These are phyloP conservation scores for Prunus yedoensis DNA, from an alignment of 331 rosid species.

Conservation along the genomic window DNA sequence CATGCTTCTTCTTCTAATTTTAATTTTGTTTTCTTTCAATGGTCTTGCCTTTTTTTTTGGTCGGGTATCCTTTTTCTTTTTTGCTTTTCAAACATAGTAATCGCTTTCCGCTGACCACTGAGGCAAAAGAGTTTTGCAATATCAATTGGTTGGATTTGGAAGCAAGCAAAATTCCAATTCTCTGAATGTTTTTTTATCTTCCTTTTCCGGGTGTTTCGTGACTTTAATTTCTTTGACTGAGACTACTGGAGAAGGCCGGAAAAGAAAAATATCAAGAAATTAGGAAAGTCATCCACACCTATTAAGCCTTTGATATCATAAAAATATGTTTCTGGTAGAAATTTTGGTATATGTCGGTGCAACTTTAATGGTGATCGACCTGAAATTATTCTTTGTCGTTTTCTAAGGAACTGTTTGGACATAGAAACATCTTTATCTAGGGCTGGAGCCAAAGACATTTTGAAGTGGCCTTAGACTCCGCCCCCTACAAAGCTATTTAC, in stretches of 20 bases:
- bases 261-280: constrained; percentile 11
- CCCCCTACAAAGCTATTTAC: too few relatives aligned
- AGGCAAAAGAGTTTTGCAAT: constrained; percentile 22
- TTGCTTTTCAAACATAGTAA: constrained; percentile 20
- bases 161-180: constrained; percentile 16
- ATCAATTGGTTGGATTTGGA: constrained; percentile 19
- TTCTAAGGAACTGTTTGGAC: neutral
- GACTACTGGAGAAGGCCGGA: constrained; percentile 9
- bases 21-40: too few relatives aligned
- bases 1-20: too few relatives aligned
- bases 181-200: neutral
- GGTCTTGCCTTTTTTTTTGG: neutral
- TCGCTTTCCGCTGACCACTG: constrained; percentile 8
- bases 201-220: neutral
- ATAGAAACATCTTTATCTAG: too few relatives aligned
- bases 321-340: constrained; percentile 15
- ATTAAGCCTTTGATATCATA: neutral
- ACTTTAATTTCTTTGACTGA: constrained; percentile 26
- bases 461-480: too few relatives aligned
- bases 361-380: neutral
- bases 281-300: constrained; percentile 15
- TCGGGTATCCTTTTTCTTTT: neutral
- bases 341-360: constrained; percentile 22
- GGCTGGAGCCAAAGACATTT: too few relatives aligned
- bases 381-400: neutral